phyloP scores from a whole-genome alignment of 495 filamentous ascomycete species.

The Achaetomiella virescens region DNA sequence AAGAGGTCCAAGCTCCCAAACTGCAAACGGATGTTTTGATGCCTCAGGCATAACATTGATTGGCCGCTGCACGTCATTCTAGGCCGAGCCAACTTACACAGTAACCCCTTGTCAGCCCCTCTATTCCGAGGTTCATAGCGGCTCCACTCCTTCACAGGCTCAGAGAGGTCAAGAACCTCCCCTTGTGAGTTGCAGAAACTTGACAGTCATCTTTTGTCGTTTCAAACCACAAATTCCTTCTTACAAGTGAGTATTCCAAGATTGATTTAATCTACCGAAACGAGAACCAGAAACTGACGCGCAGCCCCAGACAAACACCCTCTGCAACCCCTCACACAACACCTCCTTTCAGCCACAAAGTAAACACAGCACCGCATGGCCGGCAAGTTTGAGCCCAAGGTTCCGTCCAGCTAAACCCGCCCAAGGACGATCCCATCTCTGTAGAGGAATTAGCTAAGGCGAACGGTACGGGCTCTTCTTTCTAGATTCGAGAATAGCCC shows the following conservation, averaged over 20 bases:
- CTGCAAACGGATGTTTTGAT: not conserved
- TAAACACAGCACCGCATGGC: conserved; percentile 36
- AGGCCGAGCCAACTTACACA: not conserved
- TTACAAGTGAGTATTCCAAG: not conserved
- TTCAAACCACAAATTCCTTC: too few species aligned
- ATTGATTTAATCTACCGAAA: too few species aligned
- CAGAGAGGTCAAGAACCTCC: not conserved
- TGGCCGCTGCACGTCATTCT: conserved; percentile 15
- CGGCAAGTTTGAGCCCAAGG: conserved; percentile 79
- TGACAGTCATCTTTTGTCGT: too few species aligned
- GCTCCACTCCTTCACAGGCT: not conserved
- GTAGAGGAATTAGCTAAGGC: conserved; percentile 69
- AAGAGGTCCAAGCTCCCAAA: conserved; percentile 2
- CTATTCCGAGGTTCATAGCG: conserved; percentile 14
- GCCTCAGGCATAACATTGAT: conserved; percentile 4
- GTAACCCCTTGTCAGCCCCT: conserved; percentile 7
- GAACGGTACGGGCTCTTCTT: conserved; percentile 55
- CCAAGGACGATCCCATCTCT: conserved; percentile 80
- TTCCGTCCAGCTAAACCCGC: conserved; percentile 70
- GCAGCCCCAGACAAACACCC: not conserved
- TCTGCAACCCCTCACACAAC: not conserved
- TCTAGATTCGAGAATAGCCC: too few species aligned
- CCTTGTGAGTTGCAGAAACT: too few species aligned
- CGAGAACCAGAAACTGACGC: too few species aligned
- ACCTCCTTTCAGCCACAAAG: not conserved